Conservation (phyloP, 2,329 filamentous ascomycete species). For the Dactylellina leptospora region DNA sequence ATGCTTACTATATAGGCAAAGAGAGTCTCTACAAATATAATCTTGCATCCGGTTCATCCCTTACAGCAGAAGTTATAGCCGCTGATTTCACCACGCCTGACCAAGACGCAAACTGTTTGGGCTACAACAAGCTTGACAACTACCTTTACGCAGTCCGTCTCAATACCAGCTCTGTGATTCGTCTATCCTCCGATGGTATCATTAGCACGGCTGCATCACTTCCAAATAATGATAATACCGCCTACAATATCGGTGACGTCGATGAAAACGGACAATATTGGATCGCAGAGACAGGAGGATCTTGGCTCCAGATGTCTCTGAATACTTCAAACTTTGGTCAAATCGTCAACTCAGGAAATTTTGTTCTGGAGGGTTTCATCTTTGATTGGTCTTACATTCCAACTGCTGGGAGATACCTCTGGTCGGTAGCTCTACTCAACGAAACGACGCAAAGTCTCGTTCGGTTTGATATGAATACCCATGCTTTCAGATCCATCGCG, state of each 20-base stretch:
- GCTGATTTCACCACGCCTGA: neutral
- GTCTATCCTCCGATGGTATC: neutral
- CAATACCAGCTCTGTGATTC: neutral
- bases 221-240: neutral
- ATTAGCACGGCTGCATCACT: neutral
- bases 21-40: neutral
- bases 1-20: neutral
- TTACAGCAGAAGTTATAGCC: neutral
- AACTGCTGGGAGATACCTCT: neutral
- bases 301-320: neutral
- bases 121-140: neutral
- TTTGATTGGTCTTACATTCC: neutral
- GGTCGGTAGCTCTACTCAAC: no score
- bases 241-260: neutral
- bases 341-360: constrained; percentile 1
- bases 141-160: neutral
- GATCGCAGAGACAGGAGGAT: neutral
- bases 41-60: neutral
- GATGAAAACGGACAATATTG: constrained; percentile 5
- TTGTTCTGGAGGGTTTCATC: neutral
- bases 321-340: constrained; percentile 5
- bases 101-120: neutral
- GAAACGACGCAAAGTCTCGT: neutral
- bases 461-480: neutral
- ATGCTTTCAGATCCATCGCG: neutral